A percentile compares a stretch with the other conserved stretches of the same genome.
Evolutionary conservation across 148 eudicot genomes (phyloP).

Genomic region (Pharnaceum exiguum): DNA sequence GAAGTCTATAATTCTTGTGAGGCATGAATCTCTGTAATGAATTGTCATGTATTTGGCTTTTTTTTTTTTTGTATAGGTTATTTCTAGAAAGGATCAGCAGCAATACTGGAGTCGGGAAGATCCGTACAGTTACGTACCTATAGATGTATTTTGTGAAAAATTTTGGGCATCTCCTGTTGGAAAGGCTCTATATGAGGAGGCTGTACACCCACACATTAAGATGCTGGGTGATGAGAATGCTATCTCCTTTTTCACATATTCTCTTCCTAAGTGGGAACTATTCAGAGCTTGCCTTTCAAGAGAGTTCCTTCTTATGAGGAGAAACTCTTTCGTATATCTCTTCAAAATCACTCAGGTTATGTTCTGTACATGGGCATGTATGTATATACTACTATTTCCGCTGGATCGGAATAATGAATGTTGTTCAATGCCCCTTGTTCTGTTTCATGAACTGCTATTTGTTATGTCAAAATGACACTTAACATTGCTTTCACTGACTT

Average conservation of each 20-base stretch:
- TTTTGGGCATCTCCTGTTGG: slow-evolving; percentile 47
- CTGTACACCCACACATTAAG: slow-evolving; percentile 40
- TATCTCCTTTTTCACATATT: slow-evolving; percentile 36
- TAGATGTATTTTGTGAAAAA: slow-evolving; percentile 40
- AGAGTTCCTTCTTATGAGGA: slow-evolving; percentile 66
- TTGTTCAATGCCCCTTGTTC: background rate
- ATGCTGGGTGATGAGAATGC: slow-evolving; percentile 38
- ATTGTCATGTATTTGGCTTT: background rate
- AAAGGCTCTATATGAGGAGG: slow-evolving; percentile 36
- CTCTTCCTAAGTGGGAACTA: slow-evolving; percentile 60
- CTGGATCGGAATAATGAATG: background rate
- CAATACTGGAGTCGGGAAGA: slow-evolving; percentile 50
- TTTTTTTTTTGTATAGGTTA: slow-evolving; percentile 38
- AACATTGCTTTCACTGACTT: background rate
- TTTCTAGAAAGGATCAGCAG: slow-evolving; percentile 76
- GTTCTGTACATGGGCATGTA: background rate
- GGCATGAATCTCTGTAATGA: background rate
- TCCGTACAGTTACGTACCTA: slow-evolving; percentile 39
- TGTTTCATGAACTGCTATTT: background rate
- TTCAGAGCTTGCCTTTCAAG: slow-evolving; percentile 70
- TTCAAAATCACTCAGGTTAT: slow-evolving; percentile 65
- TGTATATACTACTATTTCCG: background rate
- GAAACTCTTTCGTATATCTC: slow-evolving; percentile 62
- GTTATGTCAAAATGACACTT: background rate
- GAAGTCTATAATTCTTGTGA: background rate